Evolutionary conservation across 2,329 filamentous ascomycete genomes (phyloP).

Genomic region (Talaromyces sp.): DNA sequence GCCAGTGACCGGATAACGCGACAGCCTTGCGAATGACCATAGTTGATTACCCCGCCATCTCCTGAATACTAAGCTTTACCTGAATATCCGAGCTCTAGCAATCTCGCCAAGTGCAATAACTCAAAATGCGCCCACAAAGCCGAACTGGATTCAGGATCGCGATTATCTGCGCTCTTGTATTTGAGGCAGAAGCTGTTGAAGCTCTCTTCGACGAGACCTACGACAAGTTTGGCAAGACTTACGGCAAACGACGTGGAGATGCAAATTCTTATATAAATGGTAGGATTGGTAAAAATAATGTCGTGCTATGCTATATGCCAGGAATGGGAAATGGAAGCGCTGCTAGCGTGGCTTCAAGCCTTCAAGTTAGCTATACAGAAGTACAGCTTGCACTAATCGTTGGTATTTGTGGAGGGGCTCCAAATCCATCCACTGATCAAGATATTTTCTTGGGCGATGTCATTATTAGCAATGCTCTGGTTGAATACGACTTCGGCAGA

Average conservation of each 20-base stretch:
- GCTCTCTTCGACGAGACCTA: neutral
- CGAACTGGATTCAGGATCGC: neutral
- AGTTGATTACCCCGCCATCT: neutral
- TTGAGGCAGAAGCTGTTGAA: conserved; percentile 8
- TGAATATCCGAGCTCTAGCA: no score
- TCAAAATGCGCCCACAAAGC: neutral
- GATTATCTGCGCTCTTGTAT: neutral
- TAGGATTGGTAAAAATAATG: neutral
- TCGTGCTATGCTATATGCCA: neutral
- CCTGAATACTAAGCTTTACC: no score
- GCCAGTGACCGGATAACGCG: neutral
- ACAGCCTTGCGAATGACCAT: neutral
- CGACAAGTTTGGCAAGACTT: neutral
- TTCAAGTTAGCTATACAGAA: neutral
- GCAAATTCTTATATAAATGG: neutral
- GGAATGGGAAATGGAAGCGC: conserved; percentile 4
- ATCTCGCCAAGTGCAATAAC: neutral
- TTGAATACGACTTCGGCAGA: conserved; percentile 11
- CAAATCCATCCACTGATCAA: neutral
- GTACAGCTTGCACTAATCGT: conserved; percentile 5
- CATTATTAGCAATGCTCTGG: neutral
- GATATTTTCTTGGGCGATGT: conserved; percentile 8
- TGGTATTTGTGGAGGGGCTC: conserved; percentile 8
- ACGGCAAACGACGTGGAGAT: neutral
- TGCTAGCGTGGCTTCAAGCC: neutral